Evolutionary conservation across 345 rosid genomes (phyloP), one percentile per base, ranked within the genome.

Genomic region (Isatis tinctoria): DNA sequence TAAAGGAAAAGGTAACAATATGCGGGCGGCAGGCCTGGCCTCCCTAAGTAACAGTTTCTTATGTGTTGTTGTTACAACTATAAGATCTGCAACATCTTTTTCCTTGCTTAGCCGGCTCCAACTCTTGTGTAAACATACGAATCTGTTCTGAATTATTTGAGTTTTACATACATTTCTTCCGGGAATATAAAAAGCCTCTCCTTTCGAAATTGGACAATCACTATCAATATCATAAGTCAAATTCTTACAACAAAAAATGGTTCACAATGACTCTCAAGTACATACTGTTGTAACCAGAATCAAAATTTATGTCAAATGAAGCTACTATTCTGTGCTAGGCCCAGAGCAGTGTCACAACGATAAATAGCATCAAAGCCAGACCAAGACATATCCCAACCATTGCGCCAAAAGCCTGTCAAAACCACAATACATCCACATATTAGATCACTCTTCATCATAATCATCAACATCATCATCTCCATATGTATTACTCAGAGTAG

Each of bases 381-480:
- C 93, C 97, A 70, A 93, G 85, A 78, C 98, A 93, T 44, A 86
- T 80, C 18, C 88, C 88, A 24, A 87, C 91, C 16, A 89, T 26
- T 17, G 84, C 87, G 62, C 80, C 76, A 78, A 83, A 87, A 60
- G 97, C 96, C 98, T 90, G 87, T 22, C 17, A 73, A 75, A 75
- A 49, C 27, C 20, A 22, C 30, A 40, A 68, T 12, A 53, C 60
- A 24, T 44, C 54, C 67, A 20, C 39, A 48, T 3, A n/a, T 58
- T 26, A 74, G 30, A 36, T 27, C 17, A 58, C 6, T 58, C 33
- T 16, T 24, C n/a, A 22, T 48, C 49, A 2, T 1, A 3, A 13
- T 40, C 49, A 65, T 22, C 24, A 22, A 1, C 24, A 22, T 16
- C 52, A 16, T 36, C 51, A 39, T 51, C 22, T 27, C 33, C 5